Conservation (phyloP, 345 rosid genomes). For the Aurinia saxatilis region DNA sequence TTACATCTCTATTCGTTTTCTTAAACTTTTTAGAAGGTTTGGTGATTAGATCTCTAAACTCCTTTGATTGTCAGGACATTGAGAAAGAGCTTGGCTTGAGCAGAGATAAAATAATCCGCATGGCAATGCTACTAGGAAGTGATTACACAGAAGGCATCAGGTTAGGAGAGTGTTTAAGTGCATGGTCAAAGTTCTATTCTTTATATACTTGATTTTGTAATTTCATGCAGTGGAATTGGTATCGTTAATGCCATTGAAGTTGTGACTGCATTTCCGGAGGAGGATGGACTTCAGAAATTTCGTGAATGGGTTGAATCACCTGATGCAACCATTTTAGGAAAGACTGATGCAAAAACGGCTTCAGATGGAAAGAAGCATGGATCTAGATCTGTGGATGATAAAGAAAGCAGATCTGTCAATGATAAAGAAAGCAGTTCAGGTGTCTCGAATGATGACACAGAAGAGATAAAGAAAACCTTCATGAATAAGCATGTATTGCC, state of each 20-base stretch:
- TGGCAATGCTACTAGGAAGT: conserved; percentile 97
- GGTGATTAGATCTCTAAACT: background rate
- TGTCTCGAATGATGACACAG: conserved; percentile 24
- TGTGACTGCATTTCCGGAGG: conserved; percentile 88
- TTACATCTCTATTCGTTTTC: background rate
- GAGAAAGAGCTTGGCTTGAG: conserved; percentile 85
- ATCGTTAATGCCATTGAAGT: conserved; percentile 98
- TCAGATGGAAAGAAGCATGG: conserved; percentile 37
- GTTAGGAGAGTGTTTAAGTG: conserved; percentile 27
- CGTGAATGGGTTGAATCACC: conserved; percentile 98
- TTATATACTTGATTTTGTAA: background rate
- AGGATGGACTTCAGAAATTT: conserved; percentile 78
- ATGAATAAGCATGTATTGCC: conserved; percentile 77
- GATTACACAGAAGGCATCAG: conserved; percentile 98
- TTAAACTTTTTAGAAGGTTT: background rate
- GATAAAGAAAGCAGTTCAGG: conserved; percentile 10
- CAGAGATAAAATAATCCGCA: conserved; percentile 73
- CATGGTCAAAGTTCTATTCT: background rate
- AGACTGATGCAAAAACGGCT: conserved; percentile 32
- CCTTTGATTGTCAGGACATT: conserved; percentile 49
- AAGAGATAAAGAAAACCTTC: conserved; percentile 58
- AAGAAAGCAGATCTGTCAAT: conserved; percentile 11
- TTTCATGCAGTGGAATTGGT: conserved; percentile 80
- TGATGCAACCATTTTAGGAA: conserved; percentile 84
- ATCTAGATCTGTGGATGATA: conserved; percentile 28